phyloP scores from a whole-genome alignment of 2,329 filamentous ascomycete genomes.

The Fonsecaea multimorphosa region DNA sequence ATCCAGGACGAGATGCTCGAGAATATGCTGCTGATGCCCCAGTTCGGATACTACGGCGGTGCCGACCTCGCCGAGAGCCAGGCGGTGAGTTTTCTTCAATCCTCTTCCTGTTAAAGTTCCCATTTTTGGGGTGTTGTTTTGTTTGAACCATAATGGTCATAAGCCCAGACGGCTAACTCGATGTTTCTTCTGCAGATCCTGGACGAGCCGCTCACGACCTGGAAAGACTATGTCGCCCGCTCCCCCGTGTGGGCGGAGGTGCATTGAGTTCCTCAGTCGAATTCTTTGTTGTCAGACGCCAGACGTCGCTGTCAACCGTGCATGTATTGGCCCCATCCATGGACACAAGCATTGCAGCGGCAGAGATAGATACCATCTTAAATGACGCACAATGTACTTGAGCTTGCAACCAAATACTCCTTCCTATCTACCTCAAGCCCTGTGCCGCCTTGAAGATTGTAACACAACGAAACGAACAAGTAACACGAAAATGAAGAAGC shows the following conservation, averaged over 20 bases:
- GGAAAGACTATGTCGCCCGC: conserved; percentile 14
- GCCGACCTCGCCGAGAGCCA: conserved; percentile 34
- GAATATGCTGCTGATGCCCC: conserved; percentile 59
- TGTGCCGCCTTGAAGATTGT: too few relatives aligned
- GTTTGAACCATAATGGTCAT: not conserved
- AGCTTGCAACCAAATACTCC: too few relatives aligned
- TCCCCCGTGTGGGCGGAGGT: conserved; percentile 13
- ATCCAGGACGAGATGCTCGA: conserved; percentile 57
- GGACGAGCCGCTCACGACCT: conserved; percentile 14
- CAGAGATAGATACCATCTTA: too few relatives aligned
- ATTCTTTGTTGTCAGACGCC: too few relatives aligned
- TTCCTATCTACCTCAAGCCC: too few relatives aligned
- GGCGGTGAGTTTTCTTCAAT: conserved; percentile 3
- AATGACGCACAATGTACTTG: too few relatives aligned
- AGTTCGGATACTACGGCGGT: conserved; percentile 60
- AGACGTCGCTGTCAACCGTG: too few relatives aligned
- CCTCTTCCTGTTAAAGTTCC: not conserved
- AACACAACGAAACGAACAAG: too few relatives aligned
- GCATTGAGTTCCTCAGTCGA: not conserved
- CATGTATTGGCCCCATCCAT: too few relatives aligned
- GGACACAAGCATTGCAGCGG: too few relatives aligned
- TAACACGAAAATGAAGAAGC: too few relatives aligned
- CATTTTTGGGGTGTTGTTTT: not conserved
- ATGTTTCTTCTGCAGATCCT: not conserved
- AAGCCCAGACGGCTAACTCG: not conserved